phyloP scores from a whole-genome alignment of 2,329 filamentous ascomycete species.

The Diaporthe ilicicola region DNA sequence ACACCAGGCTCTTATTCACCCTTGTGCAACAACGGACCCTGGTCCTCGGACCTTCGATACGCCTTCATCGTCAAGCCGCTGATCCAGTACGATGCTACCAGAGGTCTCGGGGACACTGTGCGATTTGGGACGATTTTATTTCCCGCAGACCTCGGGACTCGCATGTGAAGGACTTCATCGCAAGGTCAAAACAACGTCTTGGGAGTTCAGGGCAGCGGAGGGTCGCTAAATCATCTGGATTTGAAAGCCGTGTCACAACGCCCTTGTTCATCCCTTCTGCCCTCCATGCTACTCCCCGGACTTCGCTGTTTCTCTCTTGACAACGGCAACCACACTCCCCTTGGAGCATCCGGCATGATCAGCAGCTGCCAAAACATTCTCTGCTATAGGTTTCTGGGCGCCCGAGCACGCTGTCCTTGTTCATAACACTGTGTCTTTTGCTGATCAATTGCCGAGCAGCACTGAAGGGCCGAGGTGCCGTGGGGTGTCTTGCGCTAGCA shows the following conservation, averaged over 20 bases:
- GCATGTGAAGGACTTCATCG: background rate
- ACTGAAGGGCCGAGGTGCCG: background rate
- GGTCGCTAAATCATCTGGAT: background rate
- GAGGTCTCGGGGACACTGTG: background rate
- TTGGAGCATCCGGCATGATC: constrained; percentile 7
- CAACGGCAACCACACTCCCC: background rate
- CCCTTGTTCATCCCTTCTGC: constrained; percentile 1
- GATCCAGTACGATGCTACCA: background rate
- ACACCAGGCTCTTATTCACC: too few relatives aligned
- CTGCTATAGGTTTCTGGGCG: background rate
- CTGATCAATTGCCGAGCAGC: background rate
- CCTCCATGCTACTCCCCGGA: background rate
- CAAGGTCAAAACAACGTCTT: background rate
- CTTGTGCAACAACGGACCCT: background rate
- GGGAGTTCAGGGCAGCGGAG: background rate
- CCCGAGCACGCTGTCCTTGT: background rate
- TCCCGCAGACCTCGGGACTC: background rate
- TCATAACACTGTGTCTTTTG: constrained; percentile 1
- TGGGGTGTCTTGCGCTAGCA: background rate
- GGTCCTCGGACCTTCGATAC: background rate
- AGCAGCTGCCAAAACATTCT: constrained; percentile 1
- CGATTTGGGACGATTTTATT: background rate
- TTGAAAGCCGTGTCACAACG: background rate
- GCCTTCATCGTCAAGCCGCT: background rate
- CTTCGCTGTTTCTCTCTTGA: background rate